A percentile compares a stretch with the other conserved stretches of the same genome.
Evolutionary conservation across 345 rosid species (phyloP).

Genomic region (Salix udensis): DNA sequence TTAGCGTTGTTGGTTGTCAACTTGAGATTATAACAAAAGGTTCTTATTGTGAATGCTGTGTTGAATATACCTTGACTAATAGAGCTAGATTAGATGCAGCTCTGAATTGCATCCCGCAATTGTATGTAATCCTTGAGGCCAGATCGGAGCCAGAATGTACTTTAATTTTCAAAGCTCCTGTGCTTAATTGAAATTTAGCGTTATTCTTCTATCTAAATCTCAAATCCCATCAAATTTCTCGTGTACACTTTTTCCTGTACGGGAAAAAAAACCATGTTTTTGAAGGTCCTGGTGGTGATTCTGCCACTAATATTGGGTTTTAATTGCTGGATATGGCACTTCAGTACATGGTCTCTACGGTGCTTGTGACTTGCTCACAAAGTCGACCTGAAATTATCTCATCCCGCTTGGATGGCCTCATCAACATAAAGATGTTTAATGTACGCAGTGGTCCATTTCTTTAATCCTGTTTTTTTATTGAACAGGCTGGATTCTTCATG

Average conservation of each 20-base stretch:
- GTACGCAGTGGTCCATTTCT: neutral
- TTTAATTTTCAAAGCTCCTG: neutral
- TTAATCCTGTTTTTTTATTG: too few species aligned
- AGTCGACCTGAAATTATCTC: neutral
- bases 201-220: neutral
- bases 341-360: too few species aligned
- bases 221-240: neutral
- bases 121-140: neutral
- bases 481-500: neutral
- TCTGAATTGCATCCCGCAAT: slow-evolving; percentile 5
- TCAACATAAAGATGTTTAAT: neutral
- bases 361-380: too few species aligned
- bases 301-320: neutral
- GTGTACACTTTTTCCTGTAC: neutral
- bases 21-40: neutral
- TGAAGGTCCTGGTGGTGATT: neutral
- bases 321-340: neutral
- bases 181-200: neutral
- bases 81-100: slow-evolving; percentile 12
- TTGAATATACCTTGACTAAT: neutral
- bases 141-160: slow-evolving; percentile 5
- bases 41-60: neutral
- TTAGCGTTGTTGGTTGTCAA: slow-evolving; percentile 2
- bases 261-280: neutral
- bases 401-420: neutral